phyloP scores from a whole-genome alignment of 2,329 filamentous ascomycete species.

The Hypoxylon sp. region DNA sequence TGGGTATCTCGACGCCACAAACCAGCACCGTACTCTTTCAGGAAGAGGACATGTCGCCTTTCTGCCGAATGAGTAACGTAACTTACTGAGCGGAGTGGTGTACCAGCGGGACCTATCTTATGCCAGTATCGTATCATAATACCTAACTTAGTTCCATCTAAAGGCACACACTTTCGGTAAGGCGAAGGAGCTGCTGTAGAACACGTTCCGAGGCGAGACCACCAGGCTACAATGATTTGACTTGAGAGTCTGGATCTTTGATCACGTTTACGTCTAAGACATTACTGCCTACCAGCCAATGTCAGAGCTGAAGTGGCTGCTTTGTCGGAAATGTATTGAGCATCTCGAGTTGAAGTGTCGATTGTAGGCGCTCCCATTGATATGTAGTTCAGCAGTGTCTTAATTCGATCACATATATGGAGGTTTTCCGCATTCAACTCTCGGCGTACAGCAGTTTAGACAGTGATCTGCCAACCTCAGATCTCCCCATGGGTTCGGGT shows the following conservation, averaged over 20 bases:
- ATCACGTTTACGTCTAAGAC: not conserved
- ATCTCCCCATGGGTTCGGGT: conserved; percentile 12
- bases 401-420: conserved; percentile 6
- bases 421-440: not conserved
- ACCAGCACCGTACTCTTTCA: conserved; percentile 17
- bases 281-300: not conserved
- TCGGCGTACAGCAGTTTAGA: conserved; percentile 4
- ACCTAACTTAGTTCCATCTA: not conserved
- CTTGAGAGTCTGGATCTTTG: not conserved
- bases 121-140: conserved; percentile 3
- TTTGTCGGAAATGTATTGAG: conserved; percentile 6
- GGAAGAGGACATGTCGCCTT: conserved; percentile 18
- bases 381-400: conserved; percentile 5
- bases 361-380: not conserved
- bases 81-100: conserved; percentile 6
- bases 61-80: conserved; percentile 9
- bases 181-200: conserved; percentile 11
- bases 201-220: conserved; percentile 2
- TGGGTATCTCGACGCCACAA: conserved; percentile 41
- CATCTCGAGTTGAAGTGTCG: not conserved
- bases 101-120: conserved; percentile 1
- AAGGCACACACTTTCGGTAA: not conserved
- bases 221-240: not conserved
- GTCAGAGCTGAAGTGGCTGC: not conserved
- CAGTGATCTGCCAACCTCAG: conserved; percentile 13